These are phyloP conservation scores for Rhizophagus sp. DNA, from an alignment of 192 early-diverging fungal species.

Conservation along the genomic window DNA sequence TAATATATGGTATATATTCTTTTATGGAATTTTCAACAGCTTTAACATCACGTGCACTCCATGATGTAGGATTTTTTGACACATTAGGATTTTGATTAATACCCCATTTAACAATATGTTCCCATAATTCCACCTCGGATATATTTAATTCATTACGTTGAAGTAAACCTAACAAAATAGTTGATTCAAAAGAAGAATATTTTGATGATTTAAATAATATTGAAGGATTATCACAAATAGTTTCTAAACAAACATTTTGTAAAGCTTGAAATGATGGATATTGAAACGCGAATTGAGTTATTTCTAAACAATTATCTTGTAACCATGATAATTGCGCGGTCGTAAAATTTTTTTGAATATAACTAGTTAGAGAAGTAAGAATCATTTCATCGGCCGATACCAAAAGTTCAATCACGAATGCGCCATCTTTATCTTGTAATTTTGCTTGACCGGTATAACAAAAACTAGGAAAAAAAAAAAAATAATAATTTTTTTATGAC, in stretches of 20 bases:
- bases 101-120: neutral
- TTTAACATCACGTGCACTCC: neutral
- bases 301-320: neutral
- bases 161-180: neutral
- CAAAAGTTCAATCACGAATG: neutral
- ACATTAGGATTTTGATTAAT: neutral
- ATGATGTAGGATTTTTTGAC: neutral
- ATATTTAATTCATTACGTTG: slow-evolving; percentile 2
- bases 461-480: neutral
- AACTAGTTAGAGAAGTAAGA: neutral
- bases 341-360: neutral
- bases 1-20: neutral
- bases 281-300: neutral
- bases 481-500: no score
- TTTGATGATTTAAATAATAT: neutral
- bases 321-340: neutral
- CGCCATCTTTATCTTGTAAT: neutral
- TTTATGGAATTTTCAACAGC: neutral
- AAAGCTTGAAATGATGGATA: neutral
- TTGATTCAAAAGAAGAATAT: neutral
- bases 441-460: neutral
- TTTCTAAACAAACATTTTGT: neutral
- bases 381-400: slow-evolving; percentile 3
- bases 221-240: slow-evolving; percentile 1
- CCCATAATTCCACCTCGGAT: neutral